Evolutionary conservation across 1,139 yeast species (phyloP).

Genomic region (Candida sanyaensis): DNA sequence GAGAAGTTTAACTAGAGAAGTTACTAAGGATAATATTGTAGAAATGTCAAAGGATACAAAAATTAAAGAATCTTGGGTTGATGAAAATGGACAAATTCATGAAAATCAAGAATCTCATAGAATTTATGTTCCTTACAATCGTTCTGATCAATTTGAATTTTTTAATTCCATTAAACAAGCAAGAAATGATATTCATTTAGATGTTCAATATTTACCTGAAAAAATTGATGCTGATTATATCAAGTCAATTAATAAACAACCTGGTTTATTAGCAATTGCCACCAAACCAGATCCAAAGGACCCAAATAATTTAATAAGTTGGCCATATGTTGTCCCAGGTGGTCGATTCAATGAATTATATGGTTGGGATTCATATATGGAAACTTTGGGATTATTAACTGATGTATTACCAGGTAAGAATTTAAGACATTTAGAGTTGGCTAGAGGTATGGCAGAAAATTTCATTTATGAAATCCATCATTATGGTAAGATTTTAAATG

Average conservation of each 20-base stretch:
- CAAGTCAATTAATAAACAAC: constrained; percentile 73
- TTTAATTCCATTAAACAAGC: constrained; percentile 54
- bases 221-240: constrained; percentile 69
- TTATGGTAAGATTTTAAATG: constrained; percentile 92
- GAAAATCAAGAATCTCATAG: constrained; percentile 55
- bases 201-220: constrained; percentile 72
- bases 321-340: constrained; percentile 95
- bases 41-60: constrained; percentile 84
- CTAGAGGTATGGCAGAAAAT: constrained; percentile 91
- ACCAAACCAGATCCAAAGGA: constrained; percentile 55
- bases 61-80: constrained; percentile 56
- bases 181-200: constrained; percentile 62
- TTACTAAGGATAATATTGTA: constrained; percentile 61
- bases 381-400: constrained; percentile 75
- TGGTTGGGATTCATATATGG: constrained; percentile 99
- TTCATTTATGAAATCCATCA: constrained; percentile 87
- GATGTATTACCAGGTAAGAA: constrained; percentile 55
- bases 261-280: constrained; percentile 86
- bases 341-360: constrained; percentile 95
- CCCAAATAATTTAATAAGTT: constrained; percentile 57
- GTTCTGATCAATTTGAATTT: constrained; percentile 74
- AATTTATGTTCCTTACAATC: constrained; percentile 72
- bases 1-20: constrained; percentile 73
- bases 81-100: constrained; percentile 32
- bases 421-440: constrained; percentile 48